Evolutionary conservation across 352 stramenopile genomes (phyloP), one percentile per base, ranked within the genome.

Genomic region (Globisporangium yorkense): DNA sequence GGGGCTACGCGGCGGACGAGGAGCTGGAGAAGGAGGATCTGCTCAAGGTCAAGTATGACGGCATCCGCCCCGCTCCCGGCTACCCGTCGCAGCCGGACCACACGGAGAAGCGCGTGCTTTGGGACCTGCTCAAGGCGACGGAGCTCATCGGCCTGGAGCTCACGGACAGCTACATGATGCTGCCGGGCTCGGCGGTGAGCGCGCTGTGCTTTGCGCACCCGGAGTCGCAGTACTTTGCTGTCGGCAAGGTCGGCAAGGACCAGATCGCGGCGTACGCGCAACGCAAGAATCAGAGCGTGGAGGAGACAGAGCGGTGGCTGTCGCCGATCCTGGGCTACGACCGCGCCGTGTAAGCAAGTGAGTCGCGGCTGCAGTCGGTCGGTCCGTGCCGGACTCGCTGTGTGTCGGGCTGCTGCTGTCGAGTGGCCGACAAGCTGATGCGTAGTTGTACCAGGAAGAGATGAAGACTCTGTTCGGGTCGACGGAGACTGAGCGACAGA

Each of bases 11-110:
- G 21, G 68, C 81, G 10, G 77, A 95, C 41, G 96, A 99, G 65
- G 76, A 83, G 29, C 69, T 98, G 48, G 73, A 81, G 56, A 72
- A 96, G 62, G 82, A 96, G 50, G 96, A 99, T 63, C 65, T 99
- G 37, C 78, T 99, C 27, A 99, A 99, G 78, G 92, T 98, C 52
- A 98, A 98, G 74, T 99, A 99, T 79, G 88, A 98, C 59, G 96
- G 96, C 59, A 98, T 99, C 63, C 88, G 96, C 61, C 96, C 96
- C 48, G 96, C 96, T 27, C 96, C 96, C n/a, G 96, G 96, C 18
- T 99, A 99, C 66, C 96, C 96, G 47, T 98, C 91, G 33, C 96
- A 99, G 71, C 96, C 96, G 13, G 96, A 99, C 71, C 96, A 99
- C 76, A 99, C 96, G 18, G 96, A 99, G 68, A 99, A 99, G 78